Evolutionary conservation across 2,329 filamentous ascomycete genomes (phyloP).

Genomic region (Xylariaceae sp.): DNA sequence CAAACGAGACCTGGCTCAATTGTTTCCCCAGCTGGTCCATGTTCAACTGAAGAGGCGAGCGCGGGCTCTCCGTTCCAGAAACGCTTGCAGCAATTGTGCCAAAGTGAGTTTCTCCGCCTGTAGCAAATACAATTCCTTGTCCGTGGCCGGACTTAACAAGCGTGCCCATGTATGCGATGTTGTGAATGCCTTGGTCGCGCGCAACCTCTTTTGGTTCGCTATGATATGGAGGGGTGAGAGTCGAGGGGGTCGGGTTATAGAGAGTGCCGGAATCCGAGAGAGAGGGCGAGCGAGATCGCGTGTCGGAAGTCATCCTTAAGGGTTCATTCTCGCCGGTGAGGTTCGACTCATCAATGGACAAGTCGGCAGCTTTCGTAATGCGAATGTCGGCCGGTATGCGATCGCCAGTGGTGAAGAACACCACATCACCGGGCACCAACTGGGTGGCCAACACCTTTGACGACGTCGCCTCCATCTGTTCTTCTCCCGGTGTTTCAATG

Average conservation of each 20-base stretch:
- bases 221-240: constrained; percentile 49
- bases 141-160: constrained; percentile 91
- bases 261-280: constrained; percentile 30
- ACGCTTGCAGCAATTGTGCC: constrained; percentile 93
- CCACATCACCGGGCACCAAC: constrained; percentile 86
- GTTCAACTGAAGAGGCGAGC: constrained; percentile 87
- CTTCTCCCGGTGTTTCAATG: constrained; percentile 56
- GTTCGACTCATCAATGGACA: constrained; percentile 95
- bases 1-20: constrained; percentile 93
- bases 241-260: constrained; percentile 37
- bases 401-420: constrained; percentile 92
- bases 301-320: constrained; percentile 69
- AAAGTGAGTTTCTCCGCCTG: constrained; percentile 89
- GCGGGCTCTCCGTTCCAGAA: constrained; percentile 88
- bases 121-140: constrained; percentile 95
- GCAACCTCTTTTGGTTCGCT: constrained; percentile 60
- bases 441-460: constrained; percentile 81
- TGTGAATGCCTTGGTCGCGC: constrained; percentile 68
- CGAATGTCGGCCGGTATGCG: constrained; percentile 94
- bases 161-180: constrained; percentile 98
- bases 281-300: constrained; percentile 36
- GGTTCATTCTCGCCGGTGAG: constrained; percentile 95
- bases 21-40: constrained; percentile 98
- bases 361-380: constrained; percentile 81
- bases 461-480: constrained; percentile 65